These are phyloP conservation scores for Melastoma candidum DNA, from an alignment of 441 rosid species.

Conservation along the genomic window DNA sequence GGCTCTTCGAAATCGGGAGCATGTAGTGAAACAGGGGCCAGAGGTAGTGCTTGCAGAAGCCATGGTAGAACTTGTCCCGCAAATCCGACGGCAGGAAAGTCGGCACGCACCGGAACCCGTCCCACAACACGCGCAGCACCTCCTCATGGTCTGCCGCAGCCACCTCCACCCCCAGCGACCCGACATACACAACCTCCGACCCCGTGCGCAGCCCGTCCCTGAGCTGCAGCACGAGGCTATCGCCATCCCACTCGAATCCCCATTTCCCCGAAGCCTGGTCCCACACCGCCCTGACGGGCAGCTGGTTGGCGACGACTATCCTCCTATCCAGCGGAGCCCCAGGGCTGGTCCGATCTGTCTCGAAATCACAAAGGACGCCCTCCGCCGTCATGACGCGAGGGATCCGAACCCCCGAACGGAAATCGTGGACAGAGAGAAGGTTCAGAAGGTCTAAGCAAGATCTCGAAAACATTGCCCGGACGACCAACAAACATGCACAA, in stretches of 20 bases:
- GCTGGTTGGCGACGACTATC: constrained; percentile 58
- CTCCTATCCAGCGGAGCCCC: constrained; percentile 20
- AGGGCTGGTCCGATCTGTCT: constrained; percentile 12
- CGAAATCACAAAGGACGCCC: constrained; percentile 32
- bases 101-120: constrained; percentile 50
- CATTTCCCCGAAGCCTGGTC: constrained; percentile 29
- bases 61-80: constrained; percentile 52
- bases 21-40: constrained; percentile 82
- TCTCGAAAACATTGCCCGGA: constrained; percentile 30
- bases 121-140: constrained; percentile 35
- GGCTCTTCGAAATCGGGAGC: constrained; percentile 41
- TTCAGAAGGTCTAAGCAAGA: constrained; percentile 47
- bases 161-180: constrained; percentile 46
- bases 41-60: constrained; percentile 77
- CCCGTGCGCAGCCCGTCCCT: constrained; percentile 49
- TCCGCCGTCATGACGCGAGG: constrained; percentile 43
- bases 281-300: constrained; percentile 37
- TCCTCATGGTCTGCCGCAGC: constrained; percentile 47
- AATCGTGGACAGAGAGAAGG: constrained; percentile 51
- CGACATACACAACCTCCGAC: constrained; percentile 53
- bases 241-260: constrained; percentile 52
- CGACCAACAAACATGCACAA: too few relatives aligned
- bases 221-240: constrained; percentile 41
- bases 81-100: constrained; percentile 50
- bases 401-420: constrained; percentile 36